Evolutionary conservation across 108 stramenopile genomes (phyloP).

Genomic region (Cyclotella distinguenda): DNA sequence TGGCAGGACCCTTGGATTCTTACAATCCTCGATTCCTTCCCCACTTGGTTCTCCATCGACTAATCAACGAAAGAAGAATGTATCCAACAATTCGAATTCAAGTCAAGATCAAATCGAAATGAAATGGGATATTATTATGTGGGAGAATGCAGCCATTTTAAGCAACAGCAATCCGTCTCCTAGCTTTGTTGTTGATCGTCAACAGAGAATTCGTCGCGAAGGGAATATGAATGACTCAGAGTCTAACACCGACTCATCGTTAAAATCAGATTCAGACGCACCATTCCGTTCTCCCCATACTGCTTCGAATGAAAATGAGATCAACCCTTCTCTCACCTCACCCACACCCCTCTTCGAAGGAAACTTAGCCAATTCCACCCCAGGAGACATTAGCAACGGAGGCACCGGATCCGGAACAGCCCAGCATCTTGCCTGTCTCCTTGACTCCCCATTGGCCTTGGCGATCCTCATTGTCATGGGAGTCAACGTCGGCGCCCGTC

Average conservation of each 20-base stretch:
- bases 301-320: background rate
- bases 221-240: constrained; percentile 1
- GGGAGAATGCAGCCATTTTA: constrained; percentile 61
- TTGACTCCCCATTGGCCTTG: constrained; percentile 73
- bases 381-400: constrained; percentile 46
- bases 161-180: constrained; percentile 65
- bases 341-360: constrained; percentile 75
- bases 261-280: background rate
- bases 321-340: background rate
- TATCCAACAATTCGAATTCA: background rate
- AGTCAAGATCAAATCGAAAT: constrained; percentile 13
- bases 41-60: constrained; percentile 7
- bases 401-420: constrained; percentile 65
- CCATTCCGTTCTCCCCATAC: background rate
- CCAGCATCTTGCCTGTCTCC: constrained; percentile 79
- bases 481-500: constrained; percentile 64
- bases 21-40: constrained; percentile 4
- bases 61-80: background rate
- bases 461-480: constrained; percentile 77
- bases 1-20: no score
- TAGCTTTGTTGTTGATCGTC: constrained; percentile 57
- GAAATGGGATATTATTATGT: constrained; percentile 51
- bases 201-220: constrained; percentile 25
- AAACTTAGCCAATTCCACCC: constrained; percentile 73
- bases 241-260: background rate